Conservation (phyloP, 1,284 basidiomycete genomes). For the Cryptococcus wingfieldii region DNA sequence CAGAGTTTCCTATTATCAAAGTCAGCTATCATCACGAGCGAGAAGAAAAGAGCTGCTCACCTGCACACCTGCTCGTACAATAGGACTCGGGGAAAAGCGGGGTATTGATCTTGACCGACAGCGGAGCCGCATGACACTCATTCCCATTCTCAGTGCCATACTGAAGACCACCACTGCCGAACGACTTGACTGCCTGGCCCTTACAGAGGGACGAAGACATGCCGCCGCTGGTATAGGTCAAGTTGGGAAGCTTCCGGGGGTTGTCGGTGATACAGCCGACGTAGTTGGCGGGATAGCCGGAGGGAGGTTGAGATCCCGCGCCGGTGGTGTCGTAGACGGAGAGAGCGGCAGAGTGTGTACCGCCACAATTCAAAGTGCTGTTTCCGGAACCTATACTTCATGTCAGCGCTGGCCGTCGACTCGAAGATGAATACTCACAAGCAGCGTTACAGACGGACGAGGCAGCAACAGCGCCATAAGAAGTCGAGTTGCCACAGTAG, state of each 20-base stretch:
- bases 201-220: constrained; percentile 24
- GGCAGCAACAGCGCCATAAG: constrained; percentile 12
- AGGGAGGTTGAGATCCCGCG: constrained; percentile 14
- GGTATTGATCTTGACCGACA: constrained; percentile 1
- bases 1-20: constrained; percentile 1
- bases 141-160: constrained; percentile 25
- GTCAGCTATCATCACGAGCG: neutral
- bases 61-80: constrained; percentile 21
- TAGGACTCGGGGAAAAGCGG: constrained; percentile 13
- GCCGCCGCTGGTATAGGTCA: constrained; percentile 11
- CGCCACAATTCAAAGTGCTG: constrained; percentile 25
- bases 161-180: constrained; percentile 11
- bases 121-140: constrained; percentile 24
- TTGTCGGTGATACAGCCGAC: constrained; percentile 27
- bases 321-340: constrained; percentile 33
- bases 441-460: constrained; percentile 12
- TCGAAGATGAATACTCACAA: neutral
- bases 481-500: constrained; percentile 23
- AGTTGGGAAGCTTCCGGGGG: constrained; percentile 16
- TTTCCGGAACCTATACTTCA: constrained; percentile 1
- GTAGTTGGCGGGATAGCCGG: constrained; percentile 24
- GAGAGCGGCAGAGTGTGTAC: constrained; percentile 10
- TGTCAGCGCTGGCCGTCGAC: no score
- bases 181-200: constrained; percentile 16
- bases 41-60: neutral